phyloP scores from a whole-genome alignment of 495 filamentous ascomycete genomes.

The Parachaetomium inaequale region DNA sequence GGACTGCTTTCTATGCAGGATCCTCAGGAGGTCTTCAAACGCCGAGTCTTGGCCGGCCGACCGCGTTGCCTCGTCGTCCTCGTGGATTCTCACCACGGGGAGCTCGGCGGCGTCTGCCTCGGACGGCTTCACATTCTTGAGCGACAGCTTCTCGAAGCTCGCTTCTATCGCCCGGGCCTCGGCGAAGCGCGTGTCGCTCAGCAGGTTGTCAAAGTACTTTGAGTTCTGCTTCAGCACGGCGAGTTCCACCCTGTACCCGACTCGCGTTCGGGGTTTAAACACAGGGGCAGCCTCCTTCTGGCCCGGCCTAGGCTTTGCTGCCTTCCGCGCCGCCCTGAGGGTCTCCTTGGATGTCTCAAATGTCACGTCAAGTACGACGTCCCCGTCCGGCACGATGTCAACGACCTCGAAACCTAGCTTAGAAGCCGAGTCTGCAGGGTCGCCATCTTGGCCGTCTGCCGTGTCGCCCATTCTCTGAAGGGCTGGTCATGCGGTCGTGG shows the following conservation, averaged over 20 bases:
- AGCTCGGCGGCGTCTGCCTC: slow-evolving; percentile 47
- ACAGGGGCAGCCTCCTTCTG: slow-evolving; percentile 24
- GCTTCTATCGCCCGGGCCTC: slow-evolving; percentile 48
- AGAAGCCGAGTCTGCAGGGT: not conserved
- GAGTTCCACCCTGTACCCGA: slow-evolving; percentile 40
- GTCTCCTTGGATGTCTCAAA: slow-evolving; percentile 51
- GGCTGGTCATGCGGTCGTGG: slow-evolving; percentile 1
- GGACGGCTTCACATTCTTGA: slow-evolving; percentile 41
- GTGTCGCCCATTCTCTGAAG: slow-evolving; percentile 25
- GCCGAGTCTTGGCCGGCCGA: slow-evolving; percentile 47
- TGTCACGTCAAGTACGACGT: slow-evolving; percentile 53
- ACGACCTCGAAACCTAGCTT: slow-evolving; percentile 31
- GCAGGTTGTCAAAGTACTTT: slow-evolving; percentile 56
- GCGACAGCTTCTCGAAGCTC: slow-evolving; percentile 40
- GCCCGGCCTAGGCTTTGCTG: slow-evolving; percentile 22
- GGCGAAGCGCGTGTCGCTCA: slow-evolving; percentile 48
- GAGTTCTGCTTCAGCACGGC: slow-evolving; percentile 46
- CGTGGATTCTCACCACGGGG: slow-evolving; percentile 52
- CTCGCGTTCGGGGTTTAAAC: slow-evolving; percentile 32
- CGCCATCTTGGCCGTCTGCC: slow-evolving; percentile 19
- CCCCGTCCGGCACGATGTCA: slow-evolving; percentile 49
- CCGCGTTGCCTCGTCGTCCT: slow-evolving; percentile 57
- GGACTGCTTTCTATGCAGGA: slow-evolving; percentile 50
- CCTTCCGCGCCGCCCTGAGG: slow-evolving; percentile 29
- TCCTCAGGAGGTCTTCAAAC: slow-evolving; percentile 54